phyloP scores from a whole-genome alignment of 306 rosid genomes.

The Pyrus communis region DNA sequence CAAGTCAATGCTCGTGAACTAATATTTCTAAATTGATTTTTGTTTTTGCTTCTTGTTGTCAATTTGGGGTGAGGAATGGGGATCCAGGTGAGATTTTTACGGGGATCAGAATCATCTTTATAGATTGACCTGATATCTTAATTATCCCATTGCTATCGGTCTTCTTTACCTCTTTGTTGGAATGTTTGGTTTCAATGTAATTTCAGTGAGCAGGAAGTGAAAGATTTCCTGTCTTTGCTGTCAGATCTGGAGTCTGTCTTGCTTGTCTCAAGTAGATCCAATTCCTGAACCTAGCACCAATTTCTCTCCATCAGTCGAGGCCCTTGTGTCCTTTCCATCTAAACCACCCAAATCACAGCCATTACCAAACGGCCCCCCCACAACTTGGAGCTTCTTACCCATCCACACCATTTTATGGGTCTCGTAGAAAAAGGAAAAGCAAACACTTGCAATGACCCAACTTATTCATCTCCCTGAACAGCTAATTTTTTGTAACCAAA shows the following conservation, averaged over 20 bases:
- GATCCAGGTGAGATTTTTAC: not conserved
- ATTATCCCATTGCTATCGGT: not conserved
- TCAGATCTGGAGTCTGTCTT: not conserved
- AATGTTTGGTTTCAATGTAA: not conserved
- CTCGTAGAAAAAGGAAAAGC: not conserved
- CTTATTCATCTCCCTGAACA: not conserved
- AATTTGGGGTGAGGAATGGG: not conserved
- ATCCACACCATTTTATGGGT: not conserved
- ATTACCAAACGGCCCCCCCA: not conserved
- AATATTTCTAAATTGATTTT: not conserved
- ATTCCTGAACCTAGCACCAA: not conserved
- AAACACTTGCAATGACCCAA: not conserved
- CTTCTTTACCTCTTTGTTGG: not conserved
- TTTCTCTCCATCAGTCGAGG: not conserved
- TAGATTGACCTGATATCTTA: not conserved
- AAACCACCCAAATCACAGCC: not conserved
- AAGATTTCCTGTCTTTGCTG: not conserved
- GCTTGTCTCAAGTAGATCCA: not conserved
- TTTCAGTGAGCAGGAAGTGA: not conserved
- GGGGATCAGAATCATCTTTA: not conserved
- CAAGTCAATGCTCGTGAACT: not conserved
- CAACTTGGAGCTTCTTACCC: not conserved
- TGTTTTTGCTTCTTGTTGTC: not conserved
- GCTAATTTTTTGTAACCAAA: not conserved
- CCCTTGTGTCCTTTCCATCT: not conserved